Conservation (phyloP, 2,329 filamentous ascomycete genomes). For the Pezizomycotina sp. region DNA sequence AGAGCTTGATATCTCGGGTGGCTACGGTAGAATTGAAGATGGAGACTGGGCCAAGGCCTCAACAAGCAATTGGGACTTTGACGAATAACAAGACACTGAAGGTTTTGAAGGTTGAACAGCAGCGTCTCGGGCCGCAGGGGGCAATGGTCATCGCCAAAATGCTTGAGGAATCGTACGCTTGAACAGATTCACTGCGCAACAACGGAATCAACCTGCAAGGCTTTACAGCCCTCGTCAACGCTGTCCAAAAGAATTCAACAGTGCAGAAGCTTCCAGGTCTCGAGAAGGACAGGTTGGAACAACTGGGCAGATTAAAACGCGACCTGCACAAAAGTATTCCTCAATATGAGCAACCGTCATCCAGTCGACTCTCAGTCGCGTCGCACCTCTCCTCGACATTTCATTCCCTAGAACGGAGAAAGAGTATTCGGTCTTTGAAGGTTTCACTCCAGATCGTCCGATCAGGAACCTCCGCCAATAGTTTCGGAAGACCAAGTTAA, state of each 20-base stretch:
- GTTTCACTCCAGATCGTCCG: no score
- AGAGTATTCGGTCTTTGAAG: conserved; percentile 14
- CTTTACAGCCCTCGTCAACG: conserved; percentile 52
- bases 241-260: conserved; percentile 47
- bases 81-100: conserved; percentile 46
- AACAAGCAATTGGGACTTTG: conserved; percentile 47
- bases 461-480: no score
- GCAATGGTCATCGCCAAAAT: conserved; percentile 54
- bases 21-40: conserved; percentile 54
- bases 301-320: conserved; percentile 35
- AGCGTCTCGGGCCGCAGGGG: conserved; percentile 52
- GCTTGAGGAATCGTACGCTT: conserved; percentile 45
- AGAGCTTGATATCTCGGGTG: conserved; percentile 53
- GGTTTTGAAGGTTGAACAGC: conserved; percentile 47
- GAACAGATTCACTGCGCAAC: conserved; percentile 51
- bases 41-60: conserved; percentile 52
- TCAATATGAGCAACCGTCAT: conserved; percentile 6
- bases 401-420: conserved; percentile 9
- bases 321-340: conserved; percentile 21
- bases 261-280: conserved; percentile 47
- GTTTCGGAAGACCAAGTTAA: conserved; percentile 19
- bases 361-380: conserved; percentile 10
- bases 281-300: conserved; percentile 43
- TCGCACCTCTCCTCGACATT: conserved; percentile 8
- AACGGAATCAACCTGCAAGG: conserved; percentile 57